Evolutionary conservation across 2,329 filamentous ascomycete species (phyloP), one percentile per base, ranked within the genome.

Genomic region (Aspergillus caelatus): DNA sequence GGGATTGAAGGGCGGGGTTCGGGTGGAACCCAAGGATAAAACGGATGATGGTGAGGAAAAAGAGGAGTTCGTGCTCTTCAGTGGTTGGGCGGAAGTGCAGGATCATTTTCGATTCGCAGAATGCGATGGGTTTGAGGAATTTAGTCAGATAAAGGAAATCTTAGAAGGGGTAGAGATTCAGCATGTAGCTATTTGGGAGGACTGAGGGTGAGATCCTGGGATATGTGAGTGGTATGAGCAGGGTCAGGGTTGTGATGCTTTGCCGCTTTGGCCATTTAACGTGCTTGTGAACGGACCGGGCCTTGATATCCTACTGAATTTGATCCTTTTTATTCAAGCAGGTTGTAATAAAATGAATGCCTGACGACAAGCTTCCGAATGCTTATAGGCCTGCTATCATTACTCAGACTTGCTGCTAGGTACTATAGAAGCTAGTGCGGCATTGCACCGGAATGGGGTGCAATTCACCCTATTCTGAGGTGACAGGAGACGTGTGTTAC

Each of bases 61-160:
- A 53, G 76, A 81, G 14, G 80, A 83, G 55, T 82, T 78, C 67
- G 76, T 83, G 3, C 48, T 82, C 0, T 75, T 83, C 21, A 76
- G 65, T 32, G 77, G 77, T 0, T 82, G 80, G 79, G 69, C 70
- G 4, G 66, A 68, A 12, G 69, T 78, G 1, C 70, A 77, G 39
- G 70, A 81, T 53, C 76, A 81, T 61, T 21, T 61, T 11, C 69
- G 60, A 0, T 82, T 81, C 68, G 72, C 68, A 7, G 64, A 73
- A 23, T 74, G 72, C 2, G 73, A 77, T 6, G 73, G 62, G 1
- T 78, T 78, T 39, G 62, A 70, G 53, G 70, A 71, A 32, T 74
- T 74, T 52, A 60, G 43, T 8, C 65, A 67, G 63, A 69, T 75
- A 14, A 68, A 60, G 34, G 65, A 67, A 10, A 63, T 62, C 30